Evolutionary conservation across 2,329 filamentous ascomycete genomes (phyloP).

Genomic region (Penicillium sp.): DNA sequence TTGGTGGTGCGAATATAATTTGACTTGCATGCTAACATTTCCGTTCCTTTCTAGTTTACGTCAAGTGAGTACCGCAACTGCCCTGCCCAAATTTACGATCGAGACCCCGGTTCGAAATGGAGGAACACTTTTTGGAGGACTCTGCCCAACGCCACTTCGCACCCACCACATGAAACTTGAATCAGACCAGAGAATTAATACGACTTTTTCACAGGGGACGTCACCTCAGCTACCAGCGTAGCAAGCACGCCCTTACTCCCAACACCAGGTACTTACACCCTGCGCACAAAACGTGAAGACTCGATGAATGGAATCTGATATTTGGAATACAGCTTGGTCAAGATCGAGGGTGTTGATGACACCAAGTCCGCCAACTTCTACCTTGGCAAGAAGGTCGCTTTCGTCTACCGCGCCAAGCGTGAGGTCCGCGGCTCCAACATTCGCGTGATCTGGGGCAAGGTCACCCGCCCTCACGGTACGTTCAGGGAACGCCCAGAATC

Average conservation of each 20-base stretch:
- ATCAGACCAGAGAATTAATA: constrained; percentile 36
- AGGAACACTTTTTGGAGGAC: constrained; percentile 17
- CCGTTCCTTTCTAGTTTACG: constrained; percentile 65
- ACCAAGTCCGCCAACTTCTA: constrained; percentile 94
- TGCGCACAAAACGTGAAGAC: constrained; percentile 12
- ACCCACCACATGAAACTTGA: not conserved
- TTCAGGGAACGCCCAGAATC: constrained; percentile 20
- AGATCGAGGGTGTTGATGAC: constrained; percentile 97
- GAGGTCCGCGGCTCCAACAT: constrained; percentile 98
- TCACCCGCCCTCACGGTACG: constrained; percentile 91
- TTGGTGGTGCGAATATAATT: constrained; percentile 5
- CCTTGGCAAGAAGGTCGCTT: constrained; percentile 97
- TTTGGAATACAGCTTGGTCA: constrained; percentile 68
- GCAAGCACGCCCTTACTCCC: constrained; percentile 87
- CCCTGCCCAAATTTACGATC: constrained; percentile 21
- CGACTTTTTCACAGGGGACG: constrained; percentile 69
- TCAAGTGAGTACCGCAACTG: constrained; percentile 68
- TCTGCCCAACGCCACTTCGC: constrained; percentile 8
- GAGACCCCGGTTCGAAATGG: constrained; percentile 19
- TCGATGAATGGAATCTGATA: constrained; percentile 27
- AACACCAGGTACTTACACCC: constrained; percentile 61
- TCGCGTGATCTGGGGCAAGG: constrained; percentile 98
- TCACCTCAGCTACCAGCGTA: constrained; percentile 97
- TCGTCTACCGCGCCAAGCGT: constrained; percentile 94
- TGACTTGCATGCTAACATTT: constrained; percentile 32